Evolutionary conservation across 768 basidiomycete genomes (phyloP), one percentile per base, ranked within the genome.

Genomic region (Saitozyma podzolica): DNA sequence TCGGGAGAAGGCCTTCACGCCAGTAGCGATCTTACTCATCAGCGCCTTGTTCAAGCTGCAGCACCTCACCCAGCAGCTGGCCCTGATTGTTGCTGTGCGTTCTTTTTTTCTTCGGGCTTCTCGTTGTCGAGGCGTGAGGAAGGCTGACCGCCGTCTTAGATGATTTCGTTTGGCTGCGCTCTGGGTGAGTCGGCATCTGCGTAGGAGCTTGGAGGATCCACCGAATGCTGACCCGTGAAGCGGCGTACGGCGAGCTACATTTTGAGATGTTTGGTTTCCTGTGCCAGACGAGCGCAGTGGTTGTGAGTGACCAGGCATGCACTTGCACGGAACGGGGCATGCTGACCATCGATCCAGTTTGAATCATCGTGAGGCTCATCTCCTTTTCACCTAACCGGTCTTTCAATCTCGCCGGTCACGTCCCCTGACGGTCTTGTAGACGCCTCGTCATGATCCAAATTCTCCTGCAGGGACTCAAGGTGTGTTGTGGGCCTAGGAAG

Each of bases 361-460:
- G 74, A 76, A 52, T 59, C 65, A 4, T 73, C 69, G 68, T 72
- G 48, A 59, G 72, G 64, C 13, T 9, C 19, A 45, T 9, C 11
- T 41, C 37, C 40, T 11, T 37, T 14, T 13, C 8, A 41, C 49
- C 8, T n/a, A 16, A 16, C 40, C 57, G 19, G 8, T 13, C 45
- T 47, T 40, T 5, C n/a, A 39, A 39, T 2, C 49, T 29, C 29
- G 5, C 29, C 29, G 29, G 29, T 29, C 29, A 29, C 29, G 29
- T 29, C 29, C 29, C 29, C 29, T 29, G 29, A 29, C 29, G 29
- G 29, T 5, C 29, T 29, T 29, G 29, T 5, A 97, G 82, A 86
- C 89, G 95, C 47, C 85, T 98, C 11, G 92, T 98, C 20, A 92
- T 96, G 87, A 97, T 98, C 64, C 90, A 98, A 78, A 86, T 94